A percentile compares a stretch with the other conserved stretches of the same genome.
Conservation (phyloP, 768 basidiomycete genomes). For the Pisolithus marmoratus region DNA sequence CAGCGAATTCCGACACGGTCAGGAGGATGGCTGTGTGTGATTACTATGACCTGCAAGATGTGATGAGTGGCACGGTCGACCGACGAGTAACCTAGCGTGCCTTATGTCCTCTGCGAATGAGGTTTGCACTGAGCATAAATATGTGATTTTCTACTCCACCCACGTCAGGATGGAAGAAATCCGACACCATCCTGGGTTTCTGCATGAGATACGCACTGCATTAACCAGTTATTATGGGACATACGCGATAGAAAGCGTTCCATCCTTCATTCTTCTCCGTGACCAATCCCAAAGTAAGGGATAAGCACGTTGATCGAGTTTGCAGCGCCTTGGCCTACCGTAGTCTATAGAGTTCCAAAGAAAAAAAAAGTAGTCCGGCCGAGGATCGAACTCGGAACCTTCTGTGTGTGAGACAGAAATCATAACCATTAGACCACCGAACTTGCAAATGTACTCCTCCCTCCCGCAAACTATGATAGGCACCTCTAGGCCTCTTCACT, state of each 20-base stretch:
- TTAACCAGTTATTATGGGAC: neutral
- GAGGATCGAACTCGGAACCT: slow-evolving; percentile 34
- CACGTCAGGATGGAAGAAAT: slow-evolving; percentile 92
- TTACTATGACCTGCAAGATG: slow-evolving; percentile 71
- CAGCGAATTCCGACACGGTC: slow-evolving; percentile 87
- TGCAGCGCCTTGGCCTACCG: too few species aligned
- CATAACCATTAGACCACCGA: slow-evolving; percentile 35
- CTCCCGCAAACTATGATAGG: neutral
- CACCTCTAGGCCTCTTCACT: neutral
- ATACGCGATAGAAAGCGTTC: slow-evolving; percentile 25
- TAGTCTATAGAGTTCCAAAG: too few species aligned
- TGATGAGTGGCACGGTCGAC: neutral
- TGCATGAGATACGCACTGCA: neutral
- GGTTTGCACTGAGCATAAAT: slow-evolving; percentile 82
- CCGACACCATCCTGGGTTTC: slow-evolving; percentile 79
- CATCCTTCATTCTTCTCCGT: slow-evolving; percentile 22
- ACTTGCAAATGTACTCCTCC: slow-evolving; percentile 6
- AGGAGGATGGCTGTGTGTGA: slow-evolving; percentile 87
- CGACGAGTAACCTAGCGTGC: slow-evolving; percentile 29
- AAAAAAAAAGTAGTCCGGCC: slow-evolving; percentile 26
- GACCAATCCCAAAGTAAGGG: neutral
- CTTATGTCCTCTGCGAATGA: slow-evolving; percentile 81
- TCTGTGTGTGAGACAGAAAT: slow-evolving; percentile 35
- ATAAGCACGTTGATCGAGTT: neutral
- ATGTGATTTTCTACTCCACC: slow-evolving; percentile 98